Conservation (phyloP, 805 yeast species). For the Ogataea polymorpha region DNA sequence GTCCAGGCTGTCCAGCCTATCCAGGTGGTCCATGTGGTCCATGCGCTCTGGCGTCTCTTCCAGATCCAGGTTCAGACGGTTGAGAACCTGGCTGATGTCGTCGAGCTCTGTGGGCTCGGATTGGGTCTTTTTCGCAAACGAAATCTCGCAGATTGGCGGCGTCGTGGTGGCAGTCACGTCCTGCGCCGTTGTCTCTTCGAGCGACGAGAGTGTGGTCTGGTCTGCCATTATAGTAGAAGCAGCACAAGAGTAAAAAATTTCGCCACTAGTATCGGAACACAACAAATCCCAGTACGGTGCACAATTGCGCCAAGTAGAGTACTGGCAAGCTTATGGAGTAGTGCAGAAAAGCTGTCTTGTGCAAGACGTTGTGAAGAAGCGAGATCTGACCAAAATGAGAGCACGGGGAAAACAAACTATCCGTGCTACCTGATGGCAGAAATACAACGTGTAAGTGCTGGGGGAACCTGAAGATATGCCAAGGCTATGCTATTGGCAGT, state of each 20-base stretch:
- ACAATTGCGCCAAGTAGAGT: constrained; percentile 4
- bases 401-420: not conserved
- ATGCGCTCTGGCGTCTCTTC: constrained; percentile 13
- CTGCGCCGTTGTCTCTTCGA: constrained; percentile 26
- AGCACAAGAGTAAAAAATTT: constrained; percentile 12
- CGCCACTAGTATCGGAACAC: constrained; percentile 7
- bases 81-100: constrained; percentile 48
- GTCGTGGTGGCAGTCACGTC: constrained; percentile 31
- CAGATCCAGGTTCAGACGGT: constrained; percentile 42
- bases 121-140: constrained; percentile 14
- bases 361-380: not conserved
- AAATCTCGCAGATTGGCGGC: constrained; percentile 31
- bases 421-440: not conserved
- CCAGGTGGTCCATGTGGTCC: constrained; percentile 3
- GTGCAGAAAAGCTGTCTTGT: not conserved
- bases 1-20: constrained; percentile 9
- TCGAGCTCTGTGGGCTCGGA: constrained; percentile 25
- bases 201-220: constrained; percentile 34
- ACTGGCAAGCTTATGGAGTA: not conserved
- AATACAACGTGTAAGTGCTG: not conserved
- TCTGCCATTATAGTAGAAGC: constrained; percentile 28
- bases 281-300: constrained; percentile 2
- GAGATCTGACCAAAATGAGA: constrained; percentile 5
- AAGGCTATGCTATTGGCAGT: not conserved
- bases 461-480: not conserved